These are phyloP conservation scores for Botryotinia globosa DNA, from an alignment of 2,329 filamentous ascomycete genomes.

Conservation along the genomic window DNA sequence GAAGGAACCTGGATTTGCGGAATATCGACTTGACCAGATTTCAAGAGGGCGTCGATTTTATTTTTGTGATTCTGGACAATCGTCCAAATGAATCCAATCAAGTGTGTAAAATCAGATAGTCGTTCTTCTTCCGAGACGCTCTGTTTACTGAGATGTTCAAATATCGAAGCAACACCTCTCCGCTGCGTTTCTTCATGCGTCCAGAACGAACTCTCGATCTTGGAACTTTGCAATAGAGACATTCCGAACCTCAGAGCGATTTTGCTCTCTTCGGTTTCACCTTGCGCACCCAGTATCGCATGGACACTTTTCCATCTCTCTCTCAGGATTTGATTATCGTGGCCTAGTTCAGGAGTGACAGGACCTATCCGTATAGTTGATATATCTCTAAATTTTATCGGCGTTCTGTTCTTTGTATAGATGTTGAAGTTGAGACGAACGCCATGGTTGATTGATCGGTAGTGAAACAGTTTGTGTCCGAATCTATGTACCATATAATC, in stretches of 20 bases:
- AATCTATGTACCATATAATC: constrained; percentile 20
- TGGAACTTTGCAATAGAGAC: neutral
- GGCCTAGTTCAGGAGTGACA: no score
- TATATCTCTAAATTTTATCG: neutral
- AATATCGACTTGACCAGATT: fast-evolving
- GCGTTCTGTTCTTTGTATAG: neutral
- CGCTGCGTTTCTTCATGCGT: neutral
- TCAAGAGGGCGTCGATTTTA: neutral
- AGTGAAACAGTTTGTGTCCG: constrained; percentile 24
- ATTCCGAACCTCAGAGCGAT: neutral
- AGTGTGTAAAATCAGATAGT: neutral
- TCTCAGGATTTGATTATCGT: neutral
- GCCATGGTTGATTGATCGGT: constrained; percentile 19
- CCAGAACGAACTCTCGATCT: constrained; percentile 1
- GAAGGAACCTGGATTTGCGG: neutral
- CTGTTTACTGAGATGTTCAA: neutral
- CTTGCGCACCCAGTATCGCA: neutral
- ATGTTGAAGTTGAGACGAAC: neutral
- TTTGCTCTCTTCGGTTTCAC: neutral
- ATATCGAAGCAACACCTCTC: neutral
- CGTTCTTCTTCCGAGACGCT: neutral
- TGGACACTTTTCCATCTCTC: neutral
- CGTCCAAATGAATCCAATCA: neutral
- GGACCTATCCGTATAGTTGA: neutral
- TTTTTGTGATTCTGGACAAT: neutral